These are phyloP conservation scores for Ramalina peruviana DNA, from an alignment of 495 filamentous ascomycete genomes.

Conservation along the genomic window DNA sequence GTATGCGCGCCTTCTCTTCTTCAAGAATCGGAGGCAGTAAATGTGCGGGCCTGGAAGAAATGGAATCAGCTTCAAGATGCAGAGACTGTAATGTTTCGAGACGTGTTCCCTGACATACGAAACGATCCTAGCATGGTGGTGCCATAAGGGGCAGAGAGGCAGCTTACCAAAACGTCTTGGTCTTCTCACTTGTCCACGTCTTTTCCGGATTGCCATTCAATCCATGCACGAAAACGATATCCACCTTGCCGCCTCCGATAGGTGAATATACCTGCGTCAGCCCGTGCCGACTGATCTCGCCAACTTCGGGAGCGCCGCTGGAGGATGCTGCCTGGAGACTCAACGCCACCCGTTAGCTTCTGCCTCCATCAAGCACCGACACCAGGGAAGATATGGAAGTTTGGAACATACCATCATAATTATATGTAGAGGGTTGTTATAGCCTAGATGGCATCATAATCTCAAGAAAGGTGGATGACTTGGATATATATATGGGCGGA, in stretches of 20 bases:
- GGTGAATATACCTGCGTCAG: conserved; percentile 52
- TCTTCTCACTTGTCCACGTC: conserved; percentile 56
- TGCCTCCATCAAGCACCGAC: not conserved
- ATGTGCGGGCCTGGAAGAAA: conserved; percentile 57
- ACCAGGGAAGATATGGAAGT: not conserved
- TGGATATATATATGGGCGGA: too few relatives aligned
- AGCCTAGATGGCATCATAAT: too few relatives aligned
- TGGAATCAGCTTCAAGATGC: too few relatives aligned
- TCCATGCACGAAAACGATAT: conserved; percentile 71
- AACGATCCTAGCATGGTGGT: too few relatives aligned
- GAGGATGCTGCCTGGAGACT: conserved; percentile 7
- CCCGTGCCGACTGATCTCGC: conserved; percentile 48
- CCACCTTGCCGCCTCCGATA: conserved; percentile 35
- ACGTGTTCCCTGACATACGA: too few relatives aligned
- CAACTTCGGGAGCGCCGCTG: conserved; percentile 20
- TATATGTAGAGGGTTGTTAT: not conserved
- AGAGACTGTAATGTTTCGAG: too few relatives aligned
- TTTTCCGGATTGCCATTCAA: conserved; percentile 64
- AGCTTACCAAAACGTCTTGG: conserved; percentile 26
- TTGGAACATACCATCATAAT: conserved; percentile 9
- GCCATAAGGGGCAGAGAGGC: too few relatives aligned
- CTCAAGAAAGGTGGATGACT: too few relatives aligned
- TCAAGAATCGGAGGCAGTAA: conserved; percentile 53
- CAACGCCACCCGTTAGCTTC: not conserved
- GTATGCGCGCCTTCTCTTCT: conserved; percentile 48